Evolutionary conservation across 805 yeast genomes (phyloP), one percentile per base, ranked within the genome.

Genomic region (Kodamaea leandrae): DNA sequence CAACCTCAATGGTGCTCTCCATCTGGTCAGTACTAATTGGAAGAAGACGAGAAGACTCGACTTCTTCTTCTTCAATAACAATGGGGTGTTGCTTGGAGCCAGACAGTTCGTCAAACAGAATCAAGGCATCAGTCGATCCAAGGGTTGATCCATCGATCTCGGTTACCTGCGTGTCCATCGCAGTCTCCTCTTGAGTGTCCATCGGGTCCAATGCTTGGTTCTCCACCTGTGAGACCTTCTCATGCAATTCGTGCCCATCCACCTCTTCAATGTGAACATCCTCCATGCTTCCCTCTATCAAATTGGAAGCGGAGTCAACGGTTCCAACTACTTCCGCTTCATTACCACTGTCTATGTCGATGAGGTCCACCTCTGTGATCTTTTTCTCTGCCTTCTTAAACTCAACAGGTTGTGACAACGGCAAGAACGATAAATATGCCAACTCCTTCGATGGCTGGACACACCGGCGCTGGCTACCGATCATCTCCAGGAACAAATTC

Each of bases 391-490:
- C 51, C 29, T 12, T 12, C 14, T 68, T 74, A 57, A 82, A 81
- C 27, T 76, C 78, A 20, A 85, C 90, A 20, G 77, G 80, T 35
- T 78, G 78, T 16, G 80, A 77, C 32, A 82, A 73, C 1, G 89
- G 89, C 32, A 85, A 74, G 47, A 93, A 84, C 1, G 97, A 93
- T 50, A 93, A 69, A 56, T 85, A 91, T 0, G 96, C 96, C 46
- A 93, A 68, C 48, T 88, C 95, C 51, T 80, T 80, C 21, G 78
- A 77, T 0, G 99, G 99, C 3, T 82, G 77, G 3, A 91, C 87
- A 50, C 84, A 81, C 43, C 87, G 68, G 19, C 70, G 60, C 6
- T 68, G 56, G 0, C 88, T 74, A 43, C 75, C 74, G 7, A 86
- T 81, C 83, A 89, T 77, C 39, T 81, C 82, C 23, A 66, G 49